Evolutionary conservation across 2,329 filamentous ascomycete species (phyloP).

Genomic region (Xylaria sp.): DNA sequence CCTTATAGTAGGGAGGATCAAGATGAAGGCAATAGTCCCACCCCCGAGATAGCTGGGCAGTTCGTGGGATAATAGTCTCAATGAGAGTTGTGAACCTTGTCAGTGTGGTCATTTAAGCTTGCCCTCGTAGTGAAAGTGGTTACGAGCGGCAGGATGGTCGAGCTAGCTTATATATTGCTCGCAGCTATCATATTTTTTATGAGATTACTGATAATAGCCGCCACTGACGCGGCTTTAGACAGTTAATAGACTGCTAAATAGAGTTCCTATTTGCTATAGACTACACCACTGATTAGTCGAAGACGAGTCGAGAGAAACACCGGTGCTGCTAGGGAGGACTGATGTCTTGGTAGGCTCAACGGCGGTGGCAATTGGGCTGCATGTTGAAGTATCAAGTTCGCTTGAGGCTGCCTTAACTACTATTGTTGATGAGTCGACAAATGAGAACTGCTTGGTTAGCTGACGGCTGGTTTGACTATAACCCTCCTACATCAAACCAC

Average conservation of each 20-base stretch:
- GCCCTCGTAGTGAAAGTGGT: conserved; percentile 28
- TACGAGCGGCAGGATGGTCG: conserved; percentile 28
- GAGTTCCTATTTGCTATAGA: neutral
- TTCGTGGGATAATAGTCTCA: conserved; percentile 45
- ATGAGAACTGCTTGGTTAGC: conserved; percentile 19
- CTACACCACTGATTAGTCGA: conserved; percentile 17
- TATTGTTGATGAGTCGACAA: conserved; percentile 10
- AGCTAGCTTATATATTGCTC: neutral
- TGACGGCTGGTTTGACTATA: conserved; percentile 29
- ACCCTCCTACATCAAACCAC: conserved; percentile 36
- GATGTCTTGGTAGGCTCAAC: neutral
- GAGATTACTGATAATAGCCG: neutral
- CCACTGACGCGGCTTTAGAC: conserved; percentile 6
- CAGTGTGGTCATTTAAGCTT: conserved; percentile 42
- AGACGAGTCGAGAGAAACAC: neutral
- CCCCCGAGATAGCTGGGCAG: conserved; percentile 43
- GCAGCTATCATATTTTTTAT: conserved; percentile 2
- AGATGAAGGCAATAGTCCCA: conserved; percentile 35
- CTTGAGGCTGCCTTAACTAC: conserved; percentile 5
- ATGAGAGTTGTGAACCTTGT: conserved; percentile 43
- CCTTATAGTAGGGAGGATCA: conserved; percentile 33
- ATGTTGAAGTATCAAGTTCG: neutral
- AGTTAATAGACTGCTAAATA: neutral
- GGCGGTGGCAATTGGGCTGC: neutral
- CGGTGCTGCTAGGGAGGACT: neutral